phyloP scores from a whole-genome alignment of 768 basidiomycete species.

The Suillus placidus region DNA sequence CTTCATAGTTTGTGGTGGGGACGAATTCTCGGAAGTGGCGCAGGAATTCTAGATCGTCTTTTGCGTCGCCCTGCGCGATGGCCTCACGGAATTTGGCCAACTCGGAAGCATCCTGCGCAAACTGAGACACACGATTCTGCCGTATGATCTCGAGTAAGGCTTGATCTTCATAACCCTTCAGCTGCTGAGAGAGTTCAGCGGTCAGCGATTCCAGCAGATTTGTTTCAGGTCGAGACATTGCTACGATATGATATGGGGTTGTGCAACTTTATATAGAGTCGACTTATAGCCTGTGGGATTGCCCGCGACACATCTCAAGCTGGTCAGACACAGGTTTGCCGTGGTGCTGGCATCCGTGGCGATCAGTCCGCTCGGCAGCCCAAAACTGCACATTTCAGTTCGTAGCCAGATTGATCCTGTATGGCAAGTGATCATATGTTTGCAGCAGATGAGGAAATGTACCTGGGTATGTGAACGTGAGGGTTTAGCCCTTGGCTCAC shows the following conservation, averaged over 20 bases:
- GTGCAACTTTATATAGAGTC: neutral
- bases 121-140: conserved; percentile 1
- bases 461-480: neutral
- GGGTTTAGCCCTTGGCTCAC: neutral
- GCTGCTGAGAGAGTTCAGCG: neutral
- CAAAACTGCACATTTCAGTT: neutral
- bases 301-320: neutral
- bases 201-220: neutral
- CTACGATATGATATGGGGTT: neutral
- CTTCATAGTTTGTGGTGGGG: conserved; percentile 20
- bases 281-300: neutral
- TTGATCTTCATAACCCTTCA: neutral
- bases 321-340: neutral
- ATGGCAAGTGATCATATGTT: neutral
- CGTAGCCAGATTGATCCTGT: neutral
- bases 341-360: neutral
- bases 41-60: conserved; percentile 13
- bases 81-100: conserved; percentile 17
- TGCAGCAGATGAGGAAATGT: neutral
- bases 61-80: conserved; percentile 3
- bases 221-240: neutral
- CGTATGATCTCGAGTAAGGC: conserved; percentile 5
- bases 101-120: neutral
- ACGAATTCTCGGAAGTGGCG: conserved; percentile 12
- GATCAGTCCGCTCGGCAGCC: neutral